A percentile compares a stretch with the other conserved stretches of the same genome.
Conservation (phyloP, 768 basidiomycete genomes). For the Pleurotus cornucopiae region DNA sequence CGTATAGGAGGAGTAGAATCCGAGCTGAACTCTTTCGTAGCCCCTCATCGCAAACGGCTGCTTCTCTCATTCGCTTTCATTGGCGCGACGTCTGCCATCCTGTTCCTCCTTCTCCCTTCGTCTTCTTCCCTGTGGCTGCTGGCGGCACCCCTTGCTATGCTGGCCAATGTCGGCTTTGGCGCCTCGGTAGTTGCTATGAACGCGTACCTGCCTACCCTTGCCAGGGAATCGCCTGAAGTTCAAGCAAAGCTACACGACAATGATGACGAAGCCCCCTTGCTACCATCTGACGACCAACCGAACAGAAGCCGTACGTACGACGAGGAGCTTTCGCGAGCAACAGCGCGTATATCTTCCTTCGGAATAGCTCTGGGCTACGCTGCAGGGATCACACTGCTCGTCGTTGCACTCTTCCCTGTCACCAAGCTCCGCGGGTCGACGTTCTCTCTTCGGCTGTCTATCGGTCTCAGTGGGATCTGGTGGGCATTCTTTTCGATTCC, state of each 20-base stretch:
- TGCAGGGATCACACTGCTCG: conserved; percentile 74
- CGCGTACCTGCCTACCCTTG: conserved; percentile 76
- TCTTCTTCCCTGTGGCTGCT: conserved; percentile 66
- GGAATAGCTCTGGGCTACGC: conserved; percentile 86
- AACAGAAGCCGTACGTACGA: conserved; percentile 34
- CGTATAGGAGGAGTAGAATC: no score
- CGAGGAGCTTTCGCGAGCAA: conserved; percentile 61
- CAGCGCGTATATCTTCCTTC: conserved; percentile 76
- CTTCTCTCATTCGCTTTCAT: conserved; percentile 70
- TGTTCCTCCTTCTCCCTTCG: conserved; percentile 74
- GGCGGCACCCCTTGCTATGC: conserved; percentile 64
- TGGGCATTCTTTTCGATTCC: conserved; percentile 85
- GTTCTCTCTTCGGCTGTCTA: conserved; percentile 73
- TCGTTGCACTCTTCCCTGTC: conserved; percentile 78
- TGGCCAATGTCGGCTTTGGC: conserved; percentile 84
- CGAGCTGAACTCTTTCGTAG: conserved; percentile 12
- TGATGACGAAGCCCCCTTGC: conserved; percentile 32
- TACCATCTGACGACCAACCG: conserved; percentile 16
- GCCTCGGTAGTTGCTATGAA: conserved; percentile 88
- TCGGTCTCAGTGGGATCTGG: conserved; percentile 82
- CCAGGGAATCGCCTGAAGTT: conserved; percentile 62
- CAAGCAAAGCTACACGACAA: conserved; percentile 22
- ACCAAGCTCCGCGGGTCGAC: conserved; percentile 70
- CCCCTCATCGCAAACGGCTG: conserved; percentile 73
- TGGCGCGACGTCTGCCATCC: conserved; percentile 63